These are phyloP conservation scores for Cupressus sempervirens DNA, from an alignment of 75 land plant species.

Conservation along the genomic window DNA sequence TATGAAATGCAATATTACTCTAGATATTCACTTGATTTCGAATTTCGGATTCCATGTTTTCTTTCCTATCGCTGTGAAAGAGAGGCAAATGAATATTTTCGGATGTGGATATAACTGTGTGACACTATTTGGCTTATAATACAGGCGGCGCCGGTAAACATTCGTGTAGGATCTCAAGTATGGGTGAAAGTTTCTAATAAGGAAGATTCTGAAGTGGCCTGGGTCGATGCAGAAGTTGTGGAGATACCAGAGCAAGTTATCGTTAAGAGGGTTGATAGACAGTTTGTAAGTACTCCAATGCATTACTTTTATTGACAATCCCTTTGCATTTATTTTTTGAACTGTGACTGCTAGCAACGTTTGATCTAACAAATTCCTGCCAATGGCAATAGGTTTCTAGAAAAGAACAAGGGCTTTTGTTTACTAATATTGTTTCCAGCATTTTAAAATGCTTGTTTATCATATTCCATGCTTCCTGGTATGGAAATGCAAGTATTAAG, in stretches of 20 bases:
- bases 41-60: neutral
- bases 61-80: neutral
- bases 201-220: conserved; percentile 78
- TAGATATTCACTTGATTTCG: neutral
- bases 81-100: neutral
- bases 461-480: neutral
- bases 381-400: neutral
- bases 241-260: conserved; percentile 62
- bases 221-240: conserved; percentile 92
- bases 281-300: conserved; percentile 46
- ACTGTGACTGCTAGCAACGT: neutral
- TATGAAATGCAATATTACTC: too few species aligned
- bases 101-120: neutral
- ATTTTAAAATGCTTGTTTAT: neutral
- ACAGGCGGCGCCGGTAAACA: conserved; percentile 60
- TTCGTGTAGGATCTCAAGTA: conserved; percentile 74
- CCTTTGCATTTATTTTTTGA: neutral
- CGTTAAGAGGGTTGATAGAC: conserved; percentile 53
- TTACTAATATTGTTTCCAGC: too few species aligned
- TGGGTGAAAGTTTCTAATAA: conserved; percentile 95
- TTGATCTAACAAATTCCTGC: neutral
- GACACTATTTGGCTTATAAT: conserved; percentile 6
- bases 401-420: too few species aligned
- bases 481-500: neutral
- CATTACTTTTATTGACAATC: neutral